These are phyloP conservation scores for Westerdykella sp. DNA, from an alignment of 2,329 filamentous ascomycete species.

Conservation along the genomic window DNA sequence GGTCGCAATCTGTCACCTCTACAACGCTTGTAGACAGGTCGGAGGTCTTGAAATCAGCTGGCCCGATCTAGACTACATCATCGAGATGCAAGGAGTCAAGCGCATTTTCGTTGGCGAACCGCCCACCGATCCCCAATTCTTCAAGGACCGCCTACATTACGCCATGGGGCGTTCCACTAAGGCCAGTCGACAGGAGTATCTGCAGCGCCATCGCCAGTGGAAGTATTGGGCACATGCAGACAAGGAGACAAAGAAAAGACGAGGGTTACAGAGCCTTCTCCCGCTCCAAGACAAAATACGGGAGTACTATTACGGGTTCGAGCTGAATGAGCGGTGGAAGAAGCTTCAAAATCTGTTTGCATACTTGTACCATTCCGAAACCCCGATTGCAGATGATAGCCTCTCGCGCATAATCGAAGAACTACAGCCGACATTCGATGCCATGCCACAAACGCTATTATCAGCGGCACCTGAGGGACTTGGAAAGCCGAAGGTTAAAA, in stretches of 20 bases:
- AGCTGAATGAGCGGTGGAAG: slow-evolving; percentile 8
- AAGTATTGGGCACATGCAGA: neutral
- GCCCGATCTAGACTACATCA: slow-evolving; percentile 17
- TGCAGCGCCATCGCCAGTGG: neutral
- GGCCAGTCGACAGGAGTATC: neutral
- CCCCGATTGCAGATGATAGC: neutral
- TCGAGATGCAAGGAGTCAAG: slow-evolving; percentile 10
- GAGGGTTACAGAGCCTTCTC: slow-evolving; percentile 6
- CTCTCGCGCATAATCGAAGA: neutral
- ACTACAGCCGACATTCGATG: slow-evolving; percentile 4
- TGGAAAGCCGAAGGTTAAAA: slow-evolving; percentile 4
- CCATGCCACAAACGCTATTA: slow-evolving; percentile 3
- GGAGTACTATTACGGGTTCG: slow-evolving; percentile 7
- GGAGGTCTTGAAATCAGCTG: slow-evolving; percentile 10
- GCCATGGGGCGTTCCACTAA: neutral
- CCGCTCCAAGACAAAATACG: slow-evolving; percentile 9
- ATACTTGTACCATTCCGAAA: slow-evolving; percentile 2
- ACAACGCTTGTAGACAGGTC: slow-evolving; percentile 15
- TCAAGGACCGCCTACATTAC: slow-evolving; percentile 6
- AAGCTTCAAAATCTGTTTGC: slow-evolving; percentile 15
- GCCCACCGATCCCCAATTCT: slow-evolving; percentile 11
- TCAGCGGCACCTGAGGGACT: neutral
- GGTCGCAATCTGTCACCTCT: slow-evolving; percentile 11
- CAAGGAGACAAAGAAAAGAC: slow-evolving; percentile 4
- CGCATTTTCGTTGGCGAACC: slow-evolving; percentile 12